Evolutionary conservation across 2,329 filamentous ascomycete species (phyloP), one percentile per base, ranked within the genome.

Genomic region (Gaeumannomyces sp.): DNA sequence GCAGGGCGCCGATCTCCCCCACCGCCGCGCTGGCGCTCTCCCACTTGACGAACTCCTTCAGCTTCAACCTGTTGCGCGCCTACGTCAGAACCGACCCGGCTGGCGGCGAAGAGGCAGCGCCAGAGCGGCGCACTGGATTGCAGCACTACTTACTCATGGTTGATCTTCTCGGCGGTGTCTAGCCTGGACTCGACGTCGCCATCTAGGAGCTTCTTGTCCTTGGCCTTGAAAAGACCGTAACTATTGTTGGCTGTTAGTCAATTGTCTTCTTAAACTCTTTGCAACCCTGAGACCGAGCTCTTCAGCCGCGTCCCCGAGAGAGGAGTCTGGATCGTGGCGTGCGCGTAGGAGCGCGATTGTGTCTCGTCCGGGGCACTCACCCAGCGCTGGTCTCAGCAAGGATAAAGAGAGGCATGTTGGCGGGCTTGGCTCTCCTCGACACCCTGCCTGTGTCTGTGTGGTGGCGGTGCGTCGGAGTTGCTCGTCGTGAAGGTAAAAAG

Each of bases 1-100:
- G 90, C 68, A 99, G 81, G 57, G 92, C 87, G 64, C 92, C 88
- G 72, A 93, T 92, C 82, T 99, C 94, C 77, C 96, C 91, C 66
- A 99, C 84, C 69, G 95, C 95, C 69, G 88, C 89, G 69, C 91
- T 89, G 68, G 95, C 93, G 78, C 92, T 97, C 76, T 97, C 92
- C 80, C 97, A 99, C 83, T 98, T 98, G 78, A 91, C 84, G 79
- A 99, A 98, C 77, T 94, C 89, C 85, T 98, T 98, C 76, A 98
- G 84, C 81, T 97, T 97, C 73, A 99, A 81, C 78, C 90, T 94
- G 70, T 29, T n/a, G n/a, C 13, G 25, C 31, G 35, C n/a, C 35
- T 19, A 16, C 57, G 56, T 60, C 35, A 60, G 31, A 35, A 31
- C 59, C 29, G 2, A 19, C 28, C 19, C 45, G 11, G 45, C 19